A percentile compares a stretch with the other conserved stretches of the same genome.
These are phyloP conservation scores for Coemansia sp. DNA, from an alignment of 192 early-diverging fungal genomes.

Conservation along the genomic window DNA sequence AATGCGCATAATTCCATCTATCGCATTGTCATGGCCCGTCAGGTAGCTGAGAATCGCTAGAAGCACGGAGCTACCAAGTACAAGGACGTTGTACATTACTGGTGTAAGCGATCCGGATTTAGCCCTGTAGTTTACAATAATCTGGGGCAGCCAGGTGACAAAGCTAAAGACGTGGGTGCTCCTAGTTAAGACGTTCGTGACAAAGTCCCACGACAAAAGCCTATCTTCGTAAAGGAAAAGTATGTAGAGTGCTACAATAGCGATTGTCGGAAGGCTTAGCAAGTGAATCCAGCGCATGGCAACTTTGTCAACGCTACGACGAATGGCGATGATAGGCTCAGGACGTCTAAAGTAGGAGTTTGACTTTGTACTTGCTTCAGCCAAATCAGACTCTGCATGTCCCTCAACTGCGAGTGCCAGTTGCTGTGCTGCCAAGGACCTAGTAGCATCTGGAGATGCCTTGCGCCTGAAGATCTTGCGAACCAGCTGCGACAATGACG, in stretches of 20 bases:
- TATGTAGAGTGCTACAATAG: neutral
- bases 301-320: slow-evolving; percentile 5
- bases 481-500: neutral
- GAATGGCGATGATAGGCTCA: neutral
- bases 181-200: neutral
- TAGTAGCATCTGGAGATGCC: too few species aligned
- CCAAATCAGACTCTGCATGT: neutral
- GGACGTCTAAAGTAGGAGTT: slow-evolving; percentile 2
- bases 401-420: neutral
- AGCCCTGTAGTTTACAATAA: slow-evolving; percentile 3
- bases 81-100: neutral
- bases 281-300: slow-evolving; percentile 14
- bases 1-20: neutral
- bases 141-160: slow-evolving; percentile 18
- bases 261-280: neutral
- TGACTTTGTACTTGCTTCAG: neutral
- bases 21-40: neutral
- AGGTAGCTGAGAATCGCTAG: neutral
- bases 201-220: slow-evolving; percentile 4
- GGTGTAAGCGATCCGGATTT: slow-evolving; percentile 5
- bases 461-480: neutral
- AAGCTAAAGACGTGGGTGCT: neutral
- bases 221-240: neutral
- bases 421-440: neutral
- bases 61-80: neutral